Percentiles rank a stretch among this genome's conserved stretches.
Conservation (phyloP, 805 yeast species). For the Clavispora asparagi region DNA sequence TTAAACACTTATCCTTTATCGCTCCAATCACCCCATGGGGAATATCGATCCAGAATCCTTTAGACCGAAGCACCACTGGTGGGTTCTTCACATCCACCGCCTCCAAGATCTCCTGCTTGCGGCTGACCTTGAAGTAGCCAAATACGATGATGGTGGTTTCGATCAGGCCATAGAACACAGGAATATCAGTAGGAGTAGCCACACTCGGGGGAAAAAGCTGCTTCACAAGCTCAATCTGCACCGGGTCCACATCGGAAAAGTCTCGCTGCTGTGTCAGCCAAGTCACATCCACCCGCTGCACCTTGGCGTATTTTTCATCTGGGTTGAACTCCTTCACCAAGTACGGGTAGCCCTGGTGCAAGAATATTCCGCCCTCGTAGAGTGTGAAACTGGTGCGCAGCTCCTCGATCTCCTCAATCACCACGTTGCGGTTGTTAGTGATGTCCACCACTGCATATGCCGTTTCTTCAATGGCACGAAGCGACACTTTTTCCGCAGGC, state of each 20-base stretch:
- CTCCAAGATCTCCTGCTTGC: conserved; percentile 75
- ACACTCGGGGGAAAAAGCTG: conserved; percentile 43
- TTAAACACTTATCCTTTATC: conserved; percentile 53
- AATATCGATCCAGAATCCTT: conserved; percentile 91
- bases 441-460: conserved; percentile 86
- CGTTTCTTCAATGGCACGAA: conserved; percentile 80
- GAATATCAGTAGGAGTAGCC: conserved; percentile 34
- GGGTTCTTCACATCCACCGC: conserved; percentile 91
- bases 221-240: conserved; percentile 59
- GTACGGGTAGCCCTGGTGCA: conserved; percentile 92
- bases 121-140: conserved; percentile 87
- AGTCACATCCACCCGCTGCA: conserved; percentile 83
- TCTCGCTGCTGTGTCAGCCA: conserved; percentile 93
- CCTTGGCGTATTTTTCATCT: conserved; percentile 76
- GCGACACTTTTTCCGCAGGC: conserved; percentile 72
- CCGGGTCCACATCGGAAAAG: conserved; percentile 88
- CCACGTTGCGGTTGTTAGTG: conserved; percentile 67
- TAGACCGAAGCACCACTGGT: conserved; percentile 61
- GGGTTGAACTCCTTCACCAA: conserved; percentile 79
- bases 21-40: conserved; percentile 60
- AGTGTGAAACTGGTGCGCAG: conserved; percentile 85
- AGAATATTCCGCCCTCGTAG: conserved; percentile 87
- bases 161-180: conserved; percentile 73
- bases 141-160: conserved; percentile 73
- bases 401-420: conserved; percentile 86